Conservation (phyloP, 768 basidiomycete genomes). For the Lepiota brunneoincarnata region DNA sequence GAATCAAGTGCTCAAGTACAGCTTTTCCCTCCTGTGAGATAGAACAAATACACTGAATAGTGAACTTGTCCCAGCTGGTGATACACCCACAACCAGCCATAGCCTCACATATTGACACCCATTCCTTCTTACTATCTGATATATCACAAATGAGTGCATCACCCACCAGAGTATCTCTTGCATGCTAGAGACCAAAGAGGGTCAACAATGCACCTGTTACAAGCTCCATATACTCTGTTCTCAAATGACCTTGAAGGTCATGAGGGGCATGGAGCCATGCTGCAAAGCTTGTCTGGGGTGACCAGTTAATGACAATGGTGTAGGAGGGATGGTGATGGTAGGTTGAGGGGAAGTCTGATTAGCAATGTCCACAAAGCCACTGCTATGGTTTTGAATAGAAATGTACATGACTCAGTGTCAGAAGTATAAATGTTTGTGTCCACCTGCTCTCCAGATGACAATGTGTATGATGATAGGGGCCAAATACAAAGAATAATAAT, state of each 20-base stretch:
- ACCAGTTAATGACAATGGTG: too few species aligned
- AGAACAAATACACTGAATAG: neutral
- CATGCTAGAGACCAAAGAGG: conserved; percentile 76
- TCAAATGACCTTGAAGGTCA: conserved; percentile 40
- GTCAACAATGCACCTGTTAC: conserved; percentile 55
- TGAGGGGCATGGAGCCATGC: conserved; percentile 66
- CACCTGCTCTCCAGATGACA: neutral
- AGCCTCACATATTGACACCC: conserved; percentile 73
- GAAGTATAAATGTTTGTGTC: neutral
- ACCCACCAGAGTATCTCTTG: conserved; percentile 71
- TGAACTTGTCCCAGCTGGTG: conserved; percentile 60
- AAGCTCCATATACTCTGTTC: conserved; percentile 40
- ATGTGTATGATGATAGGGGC: conserved; percentile 14
- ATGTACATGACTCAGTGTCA: conserved; percentile 5
- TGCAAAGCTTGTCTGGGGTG: too few species aligned
- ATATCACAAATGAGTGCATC: conserved; percentile 72
- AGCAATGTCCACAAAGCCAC: neutral
- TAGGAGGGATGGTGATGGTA: too few species aligned
- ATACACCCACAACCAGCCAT: conserved; percentile 57
- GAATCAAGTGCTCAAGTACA: conserved; percentile 65
- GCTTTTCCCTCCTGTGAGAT: conserved; percentile 28
- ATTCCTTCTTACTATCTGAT: conserved; percentile 76
- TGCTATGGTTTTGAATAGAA: too few species aligned
- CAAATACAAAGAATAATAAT: conserved; percentile 22
- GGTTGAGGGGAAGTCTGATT: too few species aligned